These are phyloP conservation scores for cucumber (Cucumis sativus) DNA, from an alignment of 306 rosid species.

Conservation along the genomic window Cucumber_9930_V3 NC_026658.2:13720001-13720500, in stretches of 20 bases:
- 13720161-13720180: not conserved
- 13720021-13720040: too few species aligned
- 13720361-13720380: conserved; percentile 82
- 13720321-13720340: conserved; percentile 88
- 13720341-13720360: conserved; percentile 66
- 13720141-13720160: too few species aligned
- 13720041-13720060: too few species aligned
- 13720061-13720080: too few species aligned
- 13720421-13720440: conserved; percentile 85
- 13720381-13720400: conserved; percentile 90
- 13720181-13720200: not conserved
- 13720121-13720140: too few species aligned
- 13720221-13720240: not conserved
- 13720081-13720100: too few species aligned
- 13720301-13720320: conserved; percentile 75
- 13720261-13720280: conserved; percentile 33
- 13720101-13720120: too few species aligned
- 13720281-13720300: conserved; percentile 82
- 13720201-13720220: not conserved
- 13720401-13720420: conserved; percentile 70
- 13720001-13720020: too few species aligned
- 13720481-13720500: conserved; percentile 51
- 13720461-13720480: conserved; percentile 64
- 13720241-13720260: not conserved
- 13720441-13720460: conserved; percentile 97